A percentile compares a stretch with the other conserved stretches of the same genome.
phyloP scores from a whole-genome alignment of 306 rosid genomes.

The Medicago ruthenica region DNA sequence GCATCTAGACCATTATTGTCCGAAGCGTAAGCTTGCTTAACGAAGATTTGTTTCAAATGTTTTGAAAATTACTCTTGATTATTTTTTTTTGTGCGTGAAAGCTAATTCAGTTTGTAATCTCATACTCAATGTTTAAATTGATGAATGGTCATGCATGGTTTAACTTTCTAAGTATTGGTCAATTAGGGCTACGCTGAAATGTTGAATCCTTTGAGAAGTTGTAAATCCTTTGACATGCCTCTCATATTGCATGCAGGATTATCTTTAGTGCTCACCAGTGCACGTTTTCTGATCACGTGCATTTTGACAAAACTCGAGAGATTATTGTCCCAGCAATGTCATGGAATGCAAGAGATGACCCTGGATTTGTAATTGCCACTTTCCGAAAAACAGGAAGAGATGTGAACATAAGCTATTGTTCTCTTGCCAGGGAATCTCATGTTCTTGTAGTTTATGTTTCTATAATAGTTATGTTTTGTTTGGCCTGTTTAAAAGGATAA shows the following conservation, averaged over 20 bases:
- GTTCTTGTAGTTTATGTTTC: slow-evolving; percentile 49
- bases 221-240: slow-evolving; percentile 10
- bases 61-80: too few relatives aligned
- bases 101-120: too few relatives aligned
- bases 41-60: too few relatives aligned
- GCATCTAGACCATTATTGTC: too few relatives aligned
- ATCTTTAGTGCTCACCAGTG: slow-evolving; percentile 67
- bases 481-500: slow-evolving; percentile 40
- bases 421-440: slow-evolving; percentile 71
- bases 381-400: slow-evolving; percentile 58
- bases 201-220: background rate
- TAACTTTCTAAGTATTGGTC: slow-evolving; percentile 13
- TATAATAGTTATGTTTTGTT: slow-evolving; percentile 49
- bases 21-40: too few relatives aligned
- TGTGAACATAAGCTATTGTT: slow-evolving; percentile 65
- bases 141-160: background rate
- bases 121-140: too few relatives aligned
- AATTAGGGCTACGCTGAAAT: slow-evolving; percentile 2
- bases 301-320: slow-evolving; percentile 66
- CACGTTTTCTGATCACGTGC: slow-evolving; percentile 52
- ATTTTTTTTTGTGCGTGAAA: too few relatives aligned
- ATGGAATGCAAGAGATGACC: slow-evolving; percentile 74
- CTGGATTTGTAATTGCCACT: slow-evolving; percentile 71
- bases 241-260: slow-evolving; percentile 54
- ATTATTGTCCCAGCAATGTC: slow-evolving; percentile 74